Evolutionary conservation across 768 basidiomycete species (phyloP).

Genomic region (Hortiboletus flavorubellus): DNA sequence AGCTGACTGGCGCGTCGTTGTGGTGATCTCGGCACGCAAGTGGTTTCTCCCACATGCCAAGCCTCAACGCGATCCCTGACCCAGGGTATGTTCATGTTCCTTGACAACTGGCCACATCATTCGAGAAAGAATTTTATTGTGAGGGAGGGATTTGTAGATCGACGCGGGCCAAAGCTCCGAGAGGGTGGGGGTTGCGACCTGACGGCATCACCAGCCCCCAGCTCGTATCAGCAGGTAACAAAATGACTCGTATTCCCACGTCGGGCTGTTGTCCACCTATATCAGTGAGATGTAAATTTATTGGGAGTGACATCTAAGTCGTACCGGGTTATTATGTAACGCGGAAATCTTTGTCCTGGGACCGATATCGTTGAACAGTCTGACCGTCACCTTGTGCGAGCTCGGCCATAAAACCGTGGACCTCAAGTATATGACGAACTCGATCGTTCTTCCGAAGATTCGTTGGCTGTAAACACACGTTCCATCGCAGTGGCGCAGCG

Average conservation of each 20-base stretch:
- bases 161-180: neutral
- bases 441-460: neutral
- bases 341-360: neutral
- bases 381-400: neutral
- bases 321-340: neutral
- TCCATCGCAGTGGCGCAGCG: neutral
- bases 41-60: neutral
- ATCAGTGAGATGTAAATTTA: neutral
- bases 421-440: neutral
- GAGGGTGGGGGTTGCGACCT: neutral
- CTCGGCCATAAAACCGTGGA: neutral
- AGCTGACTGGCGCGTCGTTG: neutral
- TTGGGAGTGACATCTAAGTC: neutral
- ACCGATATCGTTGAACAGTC: neutral
- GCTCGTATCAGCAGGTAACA: neutral
- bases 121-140: neutral
- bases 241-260: neutral
- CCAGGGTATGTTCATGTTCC: neutral
- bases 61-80: too few relatives aligned
- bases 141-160: neutral
- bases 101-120: neutral
- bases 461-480: neutral
- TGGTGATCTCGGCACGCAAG: neutral
- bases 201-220: neutral
- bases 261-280: neutral